These are phyloP conservation scores for Myriosclerotinia duriaeana DNA, from an alignment of 2,329 filamentous ascomycete genomes.

Conservation along the genomic window DNA sequence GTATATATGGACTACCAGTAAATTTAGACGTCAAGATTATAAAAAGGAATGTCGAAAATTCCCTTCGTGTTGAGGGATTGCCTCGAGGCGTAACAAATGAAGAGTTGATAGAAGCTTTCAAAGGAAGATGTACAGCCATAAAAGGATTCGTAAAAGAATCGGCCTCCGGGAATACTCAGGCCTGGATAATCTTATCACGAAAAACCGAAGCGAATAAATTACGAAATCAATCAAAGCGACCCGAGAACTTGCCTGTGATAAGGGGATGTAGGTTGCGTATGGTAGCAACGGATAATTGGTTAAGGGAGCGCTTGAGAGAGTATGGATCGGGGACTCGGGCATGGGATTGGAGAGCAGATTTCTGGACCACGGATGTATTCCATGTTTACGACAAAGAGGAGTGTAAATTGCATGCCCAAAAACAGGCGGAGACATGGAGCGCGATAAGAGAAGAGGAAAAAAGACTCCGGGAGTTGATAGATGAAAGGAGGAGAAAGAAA, in stretches of 20 bases:
- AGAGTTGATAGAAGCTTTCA: constrained; percentile 14
- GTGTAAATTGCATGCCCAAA: not conserved
- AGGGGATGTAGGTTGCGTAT: not conserved
- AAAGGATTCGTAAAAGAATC: constrained; percentile 1
- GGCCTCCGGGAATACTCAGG: not conserved
- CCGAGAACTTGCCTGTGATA: not conserved
- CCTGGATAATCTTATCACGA: not conserved
- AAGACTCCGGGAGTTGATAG: too few species aligned
- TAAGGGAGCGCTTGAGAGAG: not conserved
- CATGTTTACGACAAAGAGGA: constrained; percentile 3
- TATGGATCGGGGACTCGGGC: not conserved
- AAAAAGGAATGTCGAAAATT: constrained; percentile 9
- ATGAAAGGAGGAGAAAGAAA: not conserved
- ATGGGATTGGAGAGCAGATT: constrained; percentile 18
- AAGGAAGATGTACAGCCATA: constrained; percentile 4
- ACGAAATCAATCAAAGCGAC: not conserved
- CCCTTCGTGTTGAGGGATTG: not conserved
- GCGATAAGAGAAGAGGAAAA: not conserved
- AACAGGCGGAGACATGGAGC: not conserved
- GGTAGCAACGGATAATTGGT: not conserved
- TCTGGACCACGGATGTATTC: constrained; percentile 21
- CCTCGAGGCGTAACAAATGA: not conserved
- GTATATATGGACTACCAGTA: constrained; percentile 16
- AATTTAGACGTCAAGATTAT: constrained; percentile 1
- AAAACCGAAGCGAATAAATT: constrained; percentile 5